Evolutionary conservation across 495 filamentous ascomycete species (phyloP), one percentile per base, ranked within the genome.

Genomic region (Daldinia grandis): DNA sequence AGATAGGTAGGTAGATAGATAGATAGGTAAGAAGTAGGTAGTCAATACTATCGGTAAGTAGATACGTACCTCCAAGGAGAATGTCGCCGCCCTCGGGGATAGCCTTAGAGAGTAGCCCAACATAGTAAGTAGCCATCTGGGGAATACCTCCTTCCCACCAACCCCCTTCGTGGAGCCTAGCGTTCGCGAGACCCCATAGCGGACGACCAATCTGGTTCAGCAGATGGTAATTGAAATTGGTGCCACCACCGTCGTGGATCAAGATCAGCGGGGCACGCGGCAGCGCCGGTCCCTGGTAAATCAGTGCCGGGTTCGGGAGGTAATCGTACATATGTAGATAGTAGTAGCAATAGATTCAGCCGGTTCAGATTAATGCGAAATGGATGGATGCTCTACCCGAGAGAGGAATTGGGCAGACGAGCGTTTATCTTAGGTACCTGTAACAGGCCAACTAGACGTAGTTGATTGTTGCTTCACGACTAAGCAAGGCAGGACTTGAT

Each of bases 201-300:
- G 71, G 66, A 24, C 79, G 74, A 50, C 68, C 71, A 58, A 81
- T 67, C 4, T 64, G 59, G 50, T 66, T 66, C 14, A 81, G 70
- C 5, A 69, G 69, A 44, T 77, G 76, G 53, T 81, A 81, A 63
- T 53, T 72, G 56, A 79, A 76, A 17, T 71, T 74, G n/a, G 78
- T 80, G 55, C 79, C 79, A 51, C 79, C 75, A 42, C 78, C 79
- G 55, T 81, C 79, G 71, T 81, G 79, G 19, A 81, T 42, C 3
- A 81, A 70, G 50, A 81, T 63, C 9, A 80, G 61, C 17, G 79
- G 78, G 6, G 66, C 66, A 27, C 67, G 60, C 19, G 66, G 64
- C 35, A 15, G 4, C 17, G 66, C 27, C 15, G 69, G 66, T 9
- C 69, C 74, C 40, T 65, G 24, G 63, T 76, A 67, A 61, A 76